phyloP scores from a whole-genome alignment of 2,329 filamentous ascomycete genomes.

The Colletotrichum lini region DNA sequence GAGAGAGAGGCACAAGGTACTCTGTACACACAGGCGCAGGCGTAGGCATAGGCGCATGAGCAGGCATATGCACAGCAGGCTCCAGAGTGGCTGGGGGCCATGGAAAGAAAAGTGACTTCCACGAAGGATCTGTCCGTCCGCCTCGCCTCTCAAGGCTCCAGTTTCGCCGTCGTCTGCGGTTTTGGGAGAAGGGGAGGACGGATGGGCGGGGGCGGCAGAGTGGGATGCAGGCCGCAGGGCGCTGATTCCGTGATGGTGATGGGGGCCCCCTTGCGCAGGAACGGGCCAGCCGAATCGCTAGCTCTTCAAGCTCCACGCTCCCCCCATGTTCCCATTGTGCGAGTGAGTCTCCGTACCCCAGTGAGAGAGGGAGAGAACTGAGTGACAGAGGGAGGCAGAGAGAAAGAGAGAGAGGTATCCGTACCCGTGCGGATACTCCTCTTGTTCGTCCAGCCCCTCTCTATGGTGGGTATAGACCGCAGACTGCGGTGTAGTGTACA shows the following conservation, averaged over 20 bases:
- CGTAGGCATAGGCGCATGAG: constrained; percentile 4
- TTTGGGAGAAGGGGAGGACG: constrained; percentile 1
- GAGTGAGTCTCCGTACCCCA: too few relatives aligned
- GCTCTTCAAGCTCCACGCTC: constrained; percentile 10
- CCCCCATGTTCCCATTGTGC: constrained; percentile 15
- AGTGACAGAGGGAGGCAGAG: neutral
- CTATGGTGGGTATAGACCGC: constrained; percentile 1
- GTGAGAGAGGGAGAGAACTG: neutral
- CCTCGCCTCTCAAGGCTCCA: constrained; percentile 41
- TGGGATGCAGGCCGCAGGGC: constrained; percentile 33
- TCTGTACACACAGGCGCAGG: neutral
- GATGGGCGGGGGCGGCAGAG: constrained; percentile 4
- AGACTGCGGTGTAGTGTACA: constrained; percentile 3
- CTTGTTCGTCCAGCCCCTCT: constrained; percentile 30
- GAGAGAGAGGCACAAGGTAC: neutral
- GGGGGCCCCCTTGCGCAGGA: constrained; percentile 37
- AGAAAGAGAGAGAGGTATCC: constrained; percentile 6
- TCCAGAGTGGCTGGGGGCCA: constrained; percentile 37
- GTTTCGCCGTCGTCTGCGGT: constrained; percentile 10
- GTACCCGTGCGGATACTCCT: neutral
- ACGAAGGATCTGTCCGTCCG: constrained; percentile 40
- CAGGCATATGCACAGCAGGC: neutral
- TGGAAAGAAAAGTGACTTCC: constrained; percentile 27
- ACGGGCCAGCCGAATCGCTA: constrained; percentile 40
- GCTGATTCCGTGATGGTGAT: constrained; percentile 40